Evolutionary conservation across 257 asterid genomes (phyloP).

Genomic region (Solanum raphanifolium): DNA sequence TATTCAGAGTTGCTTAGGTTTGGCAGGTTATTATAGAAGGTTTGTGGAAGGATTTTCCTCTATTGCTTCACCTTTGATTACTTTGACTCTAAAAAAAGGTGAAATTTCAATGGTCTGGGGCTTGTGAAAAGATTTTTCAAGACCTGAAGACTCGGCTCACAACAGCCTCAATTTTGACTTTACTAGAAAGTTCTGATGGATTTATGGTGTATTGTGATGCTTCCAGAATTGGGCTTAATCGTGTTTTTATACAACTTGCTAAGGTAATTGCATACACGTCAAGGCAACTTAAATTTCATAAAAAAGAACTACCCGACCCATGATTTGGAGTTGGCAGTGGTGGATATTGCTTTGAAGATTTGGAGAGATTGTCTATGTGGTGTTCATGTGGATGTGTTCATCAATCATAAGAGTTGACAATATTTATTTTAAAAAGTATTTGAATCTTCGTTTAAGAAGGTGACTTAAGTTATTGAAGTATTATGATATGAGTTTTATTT

Average conservation of each 20-base stretch:
- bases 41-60: background rate
- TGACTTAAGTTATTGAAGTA: no score
- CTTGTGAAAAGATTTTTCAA: no score
- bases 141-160: background rate
- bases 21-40: background rate
- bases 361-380: background rate
- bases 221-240: background rate
- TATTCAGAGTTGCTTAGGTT: background rate
- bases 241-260: no score
- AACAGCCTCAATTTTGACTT: background rate
- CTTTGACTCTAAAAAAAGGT: background rate
- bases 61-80: background rate
- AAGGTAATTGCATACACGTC: background rate
- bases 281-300: background rate
- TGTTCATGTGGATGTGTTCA: background rate
- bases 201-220: background rate
- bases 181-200: background rate
- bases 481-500: no score
- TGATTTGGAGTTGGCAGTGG: background rate
- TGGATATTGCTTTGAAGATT: no score
- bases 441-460: no score
- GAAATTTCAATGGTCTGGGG: background rate
- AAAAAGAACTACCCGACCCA: background rate
- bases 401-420: background rate
- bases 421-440: no score